Evolutionary conservation across 192 early-diverging fungal genomes (phyloP), one percentile per base, ranked within the genome.

Genomic region (Dispira simplex): DNA sequence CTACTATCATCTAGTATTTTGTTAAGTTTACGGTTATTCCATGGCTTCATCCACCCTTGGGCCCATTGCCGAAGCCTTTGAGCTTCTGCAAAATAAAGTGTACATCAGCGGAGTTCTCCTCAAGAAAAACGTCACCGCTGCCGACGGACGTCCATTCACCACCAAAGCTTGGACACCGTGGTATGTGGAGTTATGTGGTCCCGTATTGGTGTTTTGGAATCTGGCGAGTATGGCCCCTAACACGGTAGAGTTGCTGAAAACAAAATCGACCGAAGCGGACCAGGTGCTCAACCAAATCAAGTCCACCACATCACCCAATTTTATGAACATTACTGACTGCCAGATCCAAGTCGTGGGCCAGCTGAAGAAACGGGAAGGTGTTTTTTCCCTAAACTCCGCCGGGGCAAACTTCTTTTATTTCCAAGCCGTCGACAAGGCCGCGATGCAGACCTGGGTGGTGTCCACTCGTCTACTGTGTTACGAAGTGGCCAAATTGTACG

Each of bases 301-400:
- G 54, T 70, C 68, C 57, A 72, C 77, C 1, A 71, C 80, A 27
- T 67, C 72, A 14, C 79, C 81, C 49, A 80, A 82, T 54, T 86
- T 81, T 69, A 86, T 89, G 77, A 90, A 89, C 71, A 80, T 90
- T 54, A 78, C 85, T 46, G 87, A 89, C 63, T 78, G 83, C 2
- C 73, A 67, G 11, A 79, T 81, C 45, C 74, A 79, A 23, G 79
- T 85, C 54, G 72, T 83, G 44, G 83, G 80, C 62, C 74, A 72
- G 43, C 70, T 77, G 18, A 71, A 76, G 45, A 78, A 85, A 59
- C 71, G 78, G 46, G 73, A 75, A 63, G 72, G 77, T 64, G 79
- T 84, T 0, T 83, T 85, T 66, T 74, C 81, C 13, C 70, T 89
- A 49, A 84, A 82, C 66, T 81, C 82, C 46, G 80, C 83, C 16